Conservation (phyloP, 1,284 basidiomycete species). For the Meripilus lineatus region DNA sequence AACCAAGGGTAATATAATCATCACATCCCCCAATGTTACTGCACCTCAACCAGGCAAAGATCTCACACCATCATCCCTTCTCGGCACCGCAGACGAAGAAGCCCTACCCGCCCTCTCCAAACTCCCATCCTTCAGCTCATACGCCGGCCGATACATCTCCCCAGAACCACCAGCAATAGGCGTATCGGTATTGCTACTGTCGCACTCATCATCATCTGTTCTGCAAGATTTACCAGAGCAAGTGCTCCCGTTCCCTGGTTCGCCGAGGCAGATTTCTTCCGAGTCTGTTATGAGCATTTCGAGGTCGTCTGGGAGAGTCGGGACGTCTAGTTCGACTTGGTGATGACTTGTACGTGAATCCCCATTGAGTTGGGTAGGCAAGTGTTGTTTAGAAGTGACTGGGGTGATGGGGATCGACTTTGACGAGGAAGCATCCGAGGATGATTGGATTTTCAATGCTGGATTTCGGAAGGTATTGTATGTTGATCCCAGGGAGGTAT, state of each 20-base stretch:
- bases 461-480: slow-evolving; percentile 95
- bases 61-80: too few species aligned
- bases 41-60: too few species aligned
- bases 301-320: slow-evolving; percentile 11
- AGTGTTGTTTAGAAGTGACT: too few species aligned
- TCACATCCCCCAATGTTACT: too few species aligned
- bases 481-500: slow-evolving; percentile 94
- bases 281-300: slow-evolving; percentile 13
- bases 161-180: slow-evolving; percentile 6
- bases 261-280: slow-evolving; percentile 14
- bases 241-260: slow-evolving; percentile 8
- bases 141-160: slow-evolving; percentile 65
- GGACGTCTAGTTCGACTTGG: too few species aligned
- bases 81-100: too few species aligned
- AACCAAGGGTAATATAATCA: too few species aligned
- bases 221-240: slow-evolving; percentile 6
- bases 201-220: background rate
- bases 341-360: too few species aligned
- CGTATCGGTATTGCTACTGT: too few species aligned
- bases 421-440: too few species aligned
- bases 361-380: too few species aligned
- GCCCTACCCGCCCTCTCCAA: slow-evolving; percentile 75
- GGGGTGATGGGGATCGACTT: too few species aligned
- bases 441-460: slow-evolving; percentile 50
- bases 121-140: slow-evolving; percentile 71